A percentile compares a stretch with the other conserved stretches of the same genome.
Evolutionary conservation across 225 moss, liverwort and hornwort species (phyloP).

Genomic region (Physcomitrium patens): DNA sequence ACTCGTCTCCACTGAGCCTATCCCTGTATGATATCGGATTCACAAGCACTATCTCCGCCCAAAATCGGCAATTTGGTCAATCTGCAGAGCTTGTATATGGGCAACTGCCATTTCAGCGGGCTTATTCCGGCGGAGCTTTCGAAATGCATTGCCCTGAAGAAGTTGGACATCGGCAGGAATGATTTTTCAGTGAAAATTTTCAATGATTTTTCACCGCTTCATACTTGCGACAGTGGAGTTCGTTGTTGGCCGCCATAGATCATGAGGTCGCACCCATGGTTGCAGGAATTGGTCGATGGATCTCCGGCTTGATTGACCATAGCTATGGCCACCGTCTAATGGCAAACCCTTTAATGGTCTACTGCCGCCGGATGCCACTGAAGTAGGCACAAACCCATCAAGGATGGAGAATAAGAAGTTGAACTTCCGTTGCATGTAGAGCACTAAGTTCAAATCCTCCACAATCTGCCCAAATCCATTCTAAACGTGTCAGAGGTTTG

Average conservation of each 20-base stretch:
- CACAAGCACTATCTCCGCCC: too few relatives aligned
- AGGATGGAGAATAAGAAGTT: constrained; percentile 52
- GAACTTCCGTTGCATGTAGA: constrained; percentile 57
- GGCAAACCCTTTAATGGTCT: constrained; percentile 4
- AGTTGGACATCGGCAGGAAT: constrained; percentile 57
- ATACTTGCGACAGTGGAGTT: not conserved
- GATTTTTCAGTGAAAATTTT: too few relatives aligned
- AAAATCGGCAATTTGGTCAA: constrained; percentile 56
- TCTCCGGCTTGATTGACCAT: constrained; percentile 15
- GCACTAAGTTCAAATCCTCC: constrained; percentile 63
- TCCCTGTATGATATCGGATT: too few relatives aligned
- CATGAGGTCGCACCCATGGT: not conserved
- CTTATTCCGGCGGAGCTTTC: constrained; percentile 50
- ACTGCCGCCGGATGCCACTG: not conserved
- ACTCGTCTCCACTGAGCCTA: too few relatives aligned
- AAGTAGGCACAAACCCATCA: constrained; percentile 27
- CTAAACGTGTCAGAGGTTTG: too few relatives aligned
- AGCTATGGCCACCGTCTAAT: not conserved
- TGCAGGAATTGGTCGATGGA: constrained; percentile 34
- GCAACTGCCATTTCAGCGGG: constrained; percentile 39
- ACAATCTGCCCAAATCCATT: constrained; percentile 34
- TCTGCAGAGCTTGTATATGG: constrained; percentile 49
- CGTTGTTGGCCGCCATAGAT: constrained; percentile 14
- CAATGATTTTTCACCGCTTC: too few relatives aligned
- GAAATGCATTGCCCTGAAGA: constrained; percentile 36